Base-by-base conservation (phyloP, 2,329 filamentous ascomycete genomes). In the Byssochlamys sp. region DNA sequence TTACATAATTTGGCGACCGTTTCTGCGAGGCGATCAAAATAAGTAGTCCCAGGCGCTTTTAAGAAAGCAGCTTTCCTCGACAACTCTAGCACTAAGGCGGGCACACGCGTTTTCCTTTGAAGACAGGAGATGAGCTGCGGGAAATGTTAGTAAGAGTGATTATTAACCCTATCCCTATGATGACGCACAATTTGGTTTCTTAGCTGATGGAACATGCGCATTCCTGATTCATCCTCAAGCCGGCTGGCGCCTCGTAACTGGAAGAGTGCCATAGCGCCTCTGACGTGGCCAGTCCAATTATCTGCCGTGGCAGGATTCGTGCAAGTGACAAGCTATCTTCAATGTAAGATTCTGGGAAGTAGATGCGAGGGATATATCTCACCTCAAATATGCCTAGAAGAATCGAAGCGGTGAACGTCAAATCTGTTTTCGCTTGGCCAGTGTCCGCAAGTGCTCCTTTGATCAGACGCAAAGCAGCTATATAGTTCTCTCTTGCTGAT, bases 331-430 rank as follows among this genome's bases (percentile, higher is more conserved):
- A 74, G 62, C 73, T 75, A 25, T n/a, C 25, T n/a, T 26, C 10
- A 14, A 28, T 11, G 54, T 61, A 61, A 62, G 55, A 4, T 19
- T 33, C 29, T 45, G 3, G 53, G n/a, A n/a, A 14, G 25, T 35
- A 52, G 39, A 45, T 45, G 2, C 31, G 19, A 19, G 51, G 11
- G 1, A 52, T 57, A 55, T 35, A 52, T 14, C 72, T 64, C 70
- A 85, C 83, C 76, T 86, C 83, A 60, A 83, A 86, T 67, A 85
- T 75, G 52, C 82, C 82, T 61, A 86, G 77, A 63, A 83, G 76
- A 49, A 86, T 74, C 29, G 85, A 80, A 6, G 79, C 75, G 61
- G 83, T 74, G 14, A 81, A 75, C 9, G 79, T 74, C 52, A 78
- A 71, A 58, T 74, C 71, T 25, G 68, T 64, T 45, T 64, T 73